Percentiles rank a stretch among this genome's conserved stretches.
These are phyloP conservation scores for Lindgomyces ingoldianus DNA, from an alignment of 495 filamentous ascomycete genomes.

Conservation along the genomic window DNA sequence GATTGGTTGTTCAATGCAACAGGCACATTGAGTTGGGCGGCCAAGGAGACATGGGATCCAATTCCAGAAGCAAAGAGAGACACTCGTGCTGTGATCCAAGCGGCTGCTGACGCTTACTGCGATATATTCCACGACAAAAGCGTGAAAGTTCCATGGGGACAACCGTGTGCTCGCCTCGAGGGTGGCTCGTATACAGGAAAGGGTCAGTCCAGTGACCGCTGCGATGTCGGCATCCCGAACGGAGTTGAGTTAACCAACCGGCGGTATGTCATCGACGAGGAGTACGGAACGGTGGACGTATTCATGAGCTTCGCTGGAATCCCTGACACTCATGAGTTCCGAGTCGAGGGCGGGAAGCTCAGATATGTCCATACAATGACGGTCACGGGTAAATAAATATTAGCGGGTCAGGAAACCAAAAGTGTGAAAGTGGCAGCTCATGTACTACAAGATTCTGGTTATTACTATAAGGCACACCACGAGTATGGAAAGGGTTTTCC, in stretches of 20 bases:
- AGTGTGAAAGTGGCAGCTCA: too few species aligned
- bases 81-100: slow-evolving; percentile 23
- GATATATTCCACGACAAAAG: slow-evolving; percentile 31
- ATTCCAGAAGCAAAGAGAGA: slow-evolving; percentile 21
- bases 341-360: slow-evolving; percentile 53
- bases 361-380: slow-evolving; percentile 51
- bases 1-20: slow-evolving; percentile 34
- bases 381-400: neutral
- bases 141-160: slow-evolving; percentile 26
- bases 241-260: slow-evolving; percentile 46
- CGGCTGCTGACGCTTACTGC: slow-evolving; percentile 31
- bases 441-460: too few species aligned
- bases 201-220: neutral
- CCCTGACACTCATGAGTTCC: slow-evolving; percentile 56
- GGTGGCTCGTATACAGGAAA: slow-evolving; percentile 46
- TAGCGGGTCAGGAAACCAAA: neutral
- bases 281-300: slow-evolving; percentile 50
- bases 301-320: slow-evolving; percentile 50
- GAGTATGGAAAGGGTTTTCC: too few species aligned
- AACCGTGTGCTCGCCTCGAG: slow-evolving; percentile 49
- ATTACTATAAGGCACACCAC: too few species aligned
- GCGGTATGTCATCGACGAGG: slow-evolving; percentile 55
- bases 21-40: slow-evolving; percentile 26
- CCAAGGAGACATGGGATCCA: slow-evolving; percentile 19
- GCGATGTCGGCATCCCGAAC: slow-evolving; percentile 26